Base-by-base conservation (phyloP, 257 asterid genomes). In the Nicotiana tomentosiformis region DNA sequence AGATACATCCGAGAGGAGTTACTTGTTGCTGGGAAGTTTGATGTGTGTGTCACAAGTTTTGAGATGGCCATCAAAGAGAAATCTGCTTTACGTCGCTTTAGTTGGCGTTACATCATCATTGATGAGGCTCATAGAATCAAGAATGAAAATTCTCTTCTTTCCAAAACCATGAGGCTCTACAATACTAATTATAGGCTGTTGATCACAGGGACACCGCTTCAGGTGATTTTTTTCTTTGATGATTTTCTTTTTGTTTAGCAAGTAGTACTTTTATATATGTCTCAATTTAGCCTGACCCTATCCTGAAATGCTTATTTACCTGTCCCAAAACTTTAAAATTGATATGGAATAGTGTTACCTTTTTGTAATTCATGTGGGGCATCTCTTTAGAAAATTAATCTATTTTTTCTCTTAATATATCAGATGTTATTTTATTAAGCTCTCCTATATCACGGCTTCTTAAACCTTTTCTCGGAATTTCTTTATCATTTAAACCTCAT, bases 51-150 rank as follows among this genome's bases (percentile, higher is more conserved):
- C 58, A 96, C 99, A 35, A 96, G 99, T 90, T 96, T 96, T 81
- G 99, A 96, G 85, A 96, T 96, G 99, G 99, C 98, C 61, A 96
- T 96, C 82, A 93, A 93, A 84, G 99, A 96, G 90, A 95, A 96
- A 90, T 15, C 91, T 79, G 81, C 93, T 76, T 86, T 94, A 82
- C 97, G 98, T 67, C 97, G 98, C 67, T 96, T 96, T 87, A 93
- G 93, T 87, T 96, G 99, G 99, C 98, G 99, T 78, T 96, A 96
- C 86, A 92, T 96, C 70, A 95, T 95, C 78, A 96, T 96, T 87
- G 99, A 96, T 80, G 99, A 96, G 86, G 99, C 99, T 83, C 99
- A 96, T 86, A 88, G 99, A 86, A 96, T 96, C 86, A 96, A 96
- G 93, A 94, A 96, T 69, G 99, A 94, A 86, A 96, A 96, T 85